phyloP scores from a whole-genome alignment of 176 grass and related monocot genomes.

The Musa schizocarpa region DNA sequence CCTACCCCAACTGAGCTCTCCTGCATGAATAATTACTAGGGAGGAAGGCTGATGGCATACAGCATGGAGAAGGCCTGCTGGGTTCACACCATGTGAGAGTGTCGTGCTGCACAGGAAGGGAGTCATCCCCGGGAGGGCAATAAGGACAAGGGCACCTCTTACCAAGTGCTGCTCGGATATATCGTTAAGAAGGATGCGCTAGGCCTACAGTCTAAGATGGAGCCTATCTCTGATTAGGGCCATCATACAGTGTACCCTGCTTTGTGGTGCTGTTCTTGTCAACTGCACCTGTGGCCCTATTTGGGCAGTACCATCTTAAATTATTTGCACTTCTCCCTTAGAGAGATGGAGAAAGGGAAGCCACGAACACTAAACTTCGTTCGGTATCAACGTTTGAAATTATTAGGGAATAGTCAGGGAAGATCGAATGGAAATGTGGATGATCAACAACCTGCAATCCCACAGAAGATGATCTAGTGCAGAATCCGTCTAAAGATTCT shows the following conservation, averaged over 20 bases:
- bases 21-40: constrained; percentile 9
- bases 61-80: not conserved
- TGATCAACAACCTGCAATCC: not conserved
- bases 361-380: too few species aligned
- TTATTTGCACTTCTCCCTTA: too few species aligned
- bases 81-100: constrained; percentile 13
- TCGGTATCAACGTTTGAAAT: not conserved
- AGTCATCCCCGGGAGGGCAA: constrained; percentile 16
- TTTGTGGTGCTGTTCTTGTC: constrained; percentile 13
- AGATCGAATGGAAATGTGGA: not conserved
- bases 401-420: not conserved
- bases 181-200: constrained; percentile 56
- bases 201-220: constrained; percentile 22
- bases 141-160: constrained; percentile 82
- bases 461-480: too few species aligned
- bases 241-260: constrained; percentile 22
- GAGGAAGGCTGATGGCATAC: constrained; percentile 7
- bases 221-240: constrained; percentile 33
- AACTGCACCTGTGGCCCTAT: constrained; percentile 30
- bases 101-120: not conserved
- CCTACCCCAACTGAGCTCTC: constrained; percentile 13
- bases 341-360: too few species aligned
- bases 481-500: too few species aligned
- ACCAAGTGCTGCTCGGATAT: constrained; percentile 47
- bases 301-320: not conserved